Evolutionary conservation across 208 protist species (phyloP).

Genomic region (Herpetomonas tarakana): DNA sequence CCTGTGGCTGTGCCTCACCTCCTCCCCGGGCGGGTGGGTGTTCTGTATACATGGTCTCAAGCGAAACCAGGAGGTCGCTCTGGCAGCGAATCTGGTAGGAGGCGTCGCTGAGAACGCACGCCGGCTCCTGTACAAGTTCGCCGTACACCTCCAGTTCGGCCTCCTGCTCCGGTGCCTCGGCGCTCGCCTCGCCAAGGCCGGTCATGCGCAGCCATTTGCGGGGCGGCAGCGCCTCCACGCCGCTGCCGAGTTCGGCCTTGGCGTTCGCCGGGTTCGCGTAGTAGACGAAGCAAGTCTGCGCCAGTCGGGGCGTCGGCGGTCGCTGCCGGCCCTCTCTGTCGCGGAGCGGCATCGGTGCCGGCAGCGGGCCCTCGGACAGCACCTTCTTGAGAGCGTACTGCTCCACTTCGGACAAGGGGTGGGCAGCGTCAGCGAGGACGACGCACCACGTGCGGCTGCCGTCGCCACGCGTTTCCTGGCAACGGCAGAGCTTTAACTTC

Average conservation of each 20-base stretch:
- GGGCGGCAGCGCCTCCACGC: conserved; percentile 18
- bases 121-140: conserved; percentile 1
- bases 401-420: conserved; percentile 22
- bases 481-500: conserved; percentile 54
- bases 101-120: conserved; percentile 24
- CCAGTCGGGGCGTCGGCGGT: conserved; percentile 28
- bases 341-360: conserved; percentile 30
- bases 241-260: conserved; percentile 4
- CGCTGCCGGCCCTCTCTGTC: conserved; percentile 52
- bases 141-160: neutral
- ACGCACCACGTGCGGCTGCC: conserved; percentile 64
- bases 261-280: conserved; percentile 20
- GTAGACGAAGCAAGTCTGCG: conserved; percentile 60
- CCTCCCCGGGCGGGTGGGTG: conserved; percentile 8
- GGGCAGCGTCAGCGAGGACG: conserved; percentile 32
- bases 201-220: conserved; percentile 44
- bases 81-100: conserved; percentile 59
- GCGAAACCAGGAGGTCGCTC: conserved; percentile 58
- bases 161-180: conserved; percentile 14
- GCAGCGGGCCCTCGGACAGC: conserved; percentile 19
- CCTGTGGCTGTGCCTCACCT: conserved; percentile 1
- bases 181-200: conserved; percentile 17
- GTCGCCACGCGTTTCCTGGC: conserved; percentile 48
- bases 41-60: conserved; percentile 49
- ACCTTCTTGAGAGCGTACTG: conserved; percentile 38